Conservation (phyloP, 176 grass and related monocot genomes). For the Musa schizocarpa region DNA sequence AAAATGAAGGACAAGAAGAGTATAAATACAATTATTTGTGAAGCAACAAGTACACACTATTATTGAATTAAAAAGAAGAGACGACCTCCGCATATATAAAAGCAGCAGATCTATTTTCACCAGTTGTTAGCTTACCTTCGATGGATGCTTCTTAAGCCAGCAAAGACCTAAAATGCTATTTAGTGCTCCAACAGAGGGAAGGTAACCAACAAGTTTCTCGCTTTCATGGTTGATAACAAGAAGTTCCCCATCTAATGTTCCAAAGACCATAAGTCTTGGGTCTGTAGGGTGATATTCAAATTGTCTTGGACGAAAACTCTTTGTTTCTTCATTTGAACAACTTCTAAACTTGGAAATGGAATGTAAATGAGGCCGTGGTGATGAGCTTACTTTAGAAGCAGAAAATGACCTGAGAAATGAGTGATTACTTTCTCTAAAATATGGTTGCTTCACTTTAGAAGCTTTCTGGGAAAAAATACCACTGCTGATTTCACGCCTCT, state of each 20-base stretch:
- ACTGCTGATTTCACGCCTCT: conserved; percentile 5
- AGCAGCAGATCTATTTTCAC: not conserved
- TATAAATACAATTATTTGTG: not conserved
- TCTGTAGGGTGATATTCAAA: conserved; percentile 18
- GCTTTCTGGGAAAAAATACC: not conserved
- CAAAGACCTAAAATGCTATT: conserved; percentile 24
- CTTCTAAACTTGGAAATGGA: conserved; percentile 14
- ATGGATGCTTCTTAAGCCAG: conserved; percentile 20
- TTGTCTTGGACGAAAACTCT: conserved; percentile 21
- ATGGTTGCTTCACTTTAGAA: conserved; percentile 9
- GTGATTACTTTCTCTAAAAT: conserved; percentile 17
- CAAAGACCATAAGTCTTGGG: conserved; percentile 21
- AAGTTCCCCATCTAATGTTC: conserved; percentile 21
- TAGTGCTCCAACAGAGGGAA: conserved; percentile 16
- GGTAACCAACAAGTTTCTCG: conserved; percentile 24
- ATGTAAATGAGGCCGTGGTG: not conserved
- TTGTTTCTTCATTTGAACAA: conserved; percentile 9
- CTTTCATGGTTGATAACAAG: conserved; percentile 27
- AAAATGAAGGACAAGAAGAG: not conserved
- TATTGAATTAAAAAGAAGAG: not conserved
- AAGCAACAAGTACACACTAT: not conserved
- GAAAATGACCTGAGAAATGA: conserved; percentile 21
- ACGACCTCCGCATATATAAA: not conserved
- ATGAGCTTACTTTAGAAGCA: conserved; percentile 23
- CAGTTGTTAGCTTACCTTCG: conserved; percentile 3